Percentiles rank a stretch among this genome's conserved stretches.
These are phyloP conservation scores for Daldinia bambusicola DNA, from an alignment of 495 filamentous ascomycete genomes.

Conservation along the genomic window DNA sequence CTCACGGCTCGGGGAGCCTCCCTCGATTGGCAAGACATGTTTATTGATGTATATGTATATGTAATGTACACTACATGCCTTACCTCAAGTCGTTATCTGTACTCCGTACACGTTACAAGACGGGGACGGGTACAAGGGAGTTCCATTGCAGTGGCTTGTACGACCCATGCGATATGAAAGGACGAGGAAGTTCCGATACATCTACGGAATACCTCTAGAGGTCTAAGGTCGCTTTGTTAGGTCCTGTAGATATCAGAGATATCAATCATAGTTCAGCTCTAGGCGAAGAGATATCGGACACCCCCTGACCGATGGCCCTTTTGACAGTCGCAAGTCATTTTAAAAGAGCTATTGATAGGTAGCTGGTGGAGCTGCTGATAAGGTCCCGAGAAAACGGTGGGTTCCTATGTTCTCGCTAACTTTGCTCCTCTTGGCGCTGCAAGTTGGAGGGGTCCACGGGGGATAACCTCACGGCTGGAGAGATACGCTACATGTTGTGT, in stretches of 20 bases:
- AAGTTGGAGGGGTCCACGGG: slow-evolving; percentile 23
- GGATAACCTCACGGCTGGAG: neutral
- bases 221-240: slow-evolving; percentile 26
- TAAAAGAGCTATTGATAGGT: slow-evolving; percentile 26
- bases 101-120: slow-evolving; percentile 11
- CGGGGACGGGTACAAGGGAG: slow-evolving; percentile 18
- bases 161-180: slow-evolving; percentile 15
- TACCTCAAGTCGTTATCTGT: slow-evolving; percentile 19
- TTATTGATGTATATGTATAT: slow-evolving; percentile 7
- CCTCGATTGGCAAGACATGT: slow-evolving; percentile 33
- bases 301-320: slow-evolving; percentile 9
- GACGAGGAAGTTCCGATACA: slow-evolving; percentile 27
- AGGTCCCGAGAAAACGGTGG: slow-evolving; percentile 37
- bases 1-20: slow-evolving; percentile 20
- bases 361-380: slow-evolving; percentile 43
- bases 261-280: slow-evolving; percentile 18
- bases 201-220: neutral
- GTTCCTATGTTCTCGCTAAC: slow-evolving; percentile 21
- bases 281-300: no score
- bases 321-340: slow-evolving; percentile 37
- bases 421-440: slow-evolving; percentile 32
- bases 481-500: slow-evolving; percentile 15
- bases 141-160: slow-evolving; percentile 9
- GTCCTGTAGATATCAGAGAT: slow-evolving; percentile 17
- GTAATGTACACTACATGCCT: slow-evolving; percentile 19